Evolutionary conservation across 2,329 filamentous ascomycete species (phyloP), one percentile per base, ranked within the genome.

Genomic region (Ophiostoma pallidulum): DNA sequence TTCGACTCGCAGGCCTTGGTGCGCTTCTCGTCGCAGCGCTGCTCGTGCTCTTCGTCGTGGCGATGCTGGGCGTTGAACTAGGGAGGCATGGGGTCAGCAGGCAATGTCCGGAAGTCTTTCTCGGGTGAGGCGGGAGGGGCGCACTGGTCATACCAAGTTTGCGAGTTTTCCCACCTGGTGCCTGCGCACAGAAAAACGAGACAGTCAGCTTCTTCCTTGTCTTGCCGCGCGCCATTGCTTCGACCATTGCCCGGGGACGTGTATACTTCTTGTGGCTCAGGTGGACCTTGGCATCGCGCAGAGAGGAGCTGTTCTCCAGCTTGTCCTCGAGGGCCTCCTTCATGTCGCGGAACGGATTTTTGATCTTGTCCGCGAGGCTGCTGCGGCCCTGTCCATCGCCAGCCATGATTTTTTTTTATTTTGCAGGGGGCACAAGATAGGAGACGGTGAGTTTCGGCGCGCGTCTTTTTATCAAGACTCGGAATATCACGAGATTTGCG

Each of bases 11-110:
- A 74, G 42, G 92, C 83, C 14, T 68, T 74, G 18, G 74, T 77
- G 50, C 92, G 78, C 68, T 95, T 95, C 12, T 75, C 76, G 62
- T 97, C 91, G 37, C 86, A 91, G 9, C 66, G 72, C 64, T 91
- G 74, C 63, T 97, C 92, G 62, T 97, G 90, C 56, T 84, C 84
- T 65, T 97, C 91, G 61, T 96, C 91, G 62, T 96, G 91, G 47
- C 91, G 84, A 64, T 97, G 91, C 54, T 94, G 86, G 20, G 76
- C 72, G 60, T 96, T 97, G 67, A 95, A 77, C 75, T 78, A 36
- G 13, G 7, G 3, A 8, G n/a, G n/a, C n/a, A n/a, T n/a, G n/a
- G 16, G 16, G 40, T 35, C 19, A 38, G 29, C 16, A 8, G n/a
- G 12, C 1, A 32, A n/a, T n/a, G n/a, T n/a, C n/a, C n/a, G n/a